Evolutionary conservation across 2,329 filamentous ascomycete genomes (phyloP).

Genomic region (Plectosphaerella plurivora): DNA sequence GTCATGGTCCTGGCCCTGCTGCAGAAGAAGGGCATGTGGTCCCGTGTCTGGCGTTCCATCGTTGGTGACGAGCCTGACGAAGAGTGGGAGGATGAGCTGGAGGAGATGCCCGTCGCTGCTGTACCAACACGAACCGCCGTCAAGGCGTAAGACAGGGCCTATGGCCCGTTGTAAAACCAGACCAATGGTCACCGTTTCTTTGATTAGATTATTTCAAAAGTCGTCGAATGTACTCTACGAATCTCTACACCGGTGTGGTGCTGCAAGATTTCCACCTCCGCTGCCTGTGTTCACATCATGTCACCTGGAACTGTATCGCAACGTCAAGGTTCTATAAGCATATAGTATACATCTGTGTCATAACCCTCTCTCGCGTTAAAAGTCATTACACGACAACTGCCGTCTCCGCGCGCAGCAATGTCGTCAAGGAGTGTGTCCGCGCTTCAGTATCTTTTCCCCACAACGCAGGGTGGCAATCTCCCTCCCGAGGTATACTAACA

Average conservation of each 20-base stretch:
- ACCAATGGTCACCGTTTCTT: too few species aligned
- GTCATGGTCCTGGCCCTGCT: conserved; percentile 85
- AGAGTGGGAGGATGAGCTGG: conserved; percentile 54
- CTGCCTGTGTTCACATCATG: too few species aligned
- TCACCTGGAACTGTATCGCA: too few species aligned
- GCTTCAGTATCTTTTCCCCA: not conserved
- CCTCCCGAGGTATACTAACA: too few species aligned
- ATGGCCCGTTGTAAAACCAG: not conserved
- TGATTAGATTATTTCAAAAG: too few species aligned
- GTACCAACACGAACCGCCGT: not conserved
- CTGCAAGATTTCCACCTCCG: too few species aligned
- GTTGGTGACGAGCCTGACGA: conserved; percentile 55
- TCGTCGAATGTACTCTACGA: too few species aligned
- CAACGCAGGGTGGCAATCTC: not conserved
- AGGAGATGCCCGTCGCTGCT: conserved; percentile 25
- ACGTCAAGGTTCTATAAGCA: too few species aligned
- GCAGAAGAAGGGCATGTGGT: conserved; percentile 92
- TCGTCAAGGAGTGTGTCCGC: not conserved
- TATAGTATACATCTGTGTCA: too few species aligned
- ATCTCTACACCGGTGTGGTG: too few species aligned
- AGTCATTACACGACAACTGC: not conserved
- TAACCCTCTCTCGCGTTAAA: not conserved
- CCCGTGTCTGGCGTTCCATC: conserved; percentile 69
- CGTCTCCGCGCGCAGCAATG: not conserved
- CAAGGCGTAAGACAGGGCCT: not conserved